Percentiles rank a stretch among this genome's conserved stretches.
phyloP scores from a whole-genome alignment of 257 asterid genomes.

The Ehretia macrophylla region DNA sequence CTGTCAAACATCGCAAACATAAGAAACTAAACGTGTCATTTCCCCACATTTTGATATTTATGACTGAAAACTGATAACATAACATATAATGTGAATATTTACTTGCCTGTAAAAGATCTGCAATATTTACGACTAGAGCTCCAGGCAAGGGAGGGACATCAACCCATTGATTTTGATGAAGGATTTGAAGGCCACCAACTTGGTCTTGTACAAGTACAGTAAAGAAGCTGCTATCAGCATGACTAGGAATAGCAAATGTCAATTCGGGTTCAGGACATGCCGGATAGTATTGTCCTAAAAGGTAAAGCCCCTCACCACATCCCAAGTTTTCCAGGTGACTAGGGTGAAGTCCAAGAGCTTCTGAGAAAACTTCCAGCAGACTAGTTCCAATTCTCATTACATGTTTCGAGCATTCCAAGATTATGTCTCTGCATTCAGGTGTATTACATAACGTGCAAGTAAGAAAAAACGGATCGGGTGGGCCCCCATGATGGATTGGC shows the following conservation, averaged over 20 bases:
- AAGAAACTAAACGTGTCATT: too few relatives aligned
- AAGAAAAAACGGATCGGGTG: too few relatives aligned
- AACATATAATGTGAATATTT: too few relatives aligned
- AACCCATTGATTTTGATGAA: conserved; percentile 36
- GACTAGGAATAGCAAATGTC: conserved; percentile 31
- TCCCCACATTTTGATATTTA: too few relatives aligned
- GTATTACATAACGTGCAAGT: not conserved
- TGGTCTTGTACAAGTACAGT: conserved; percentile 41
- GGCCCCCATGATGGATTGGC: too few relatives aligned
- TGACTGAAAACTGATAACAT: too few relatives aligned
- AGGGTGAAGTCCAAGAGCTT: conserved; percentile 28
- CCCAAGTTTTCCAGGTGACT: conserved; percentile 21
- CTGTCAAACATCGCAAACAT: too few relatives aligned
- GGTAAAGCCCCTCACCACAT: conserved; percentile 23
- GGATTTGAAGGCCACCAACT: conserved; percentile 43
- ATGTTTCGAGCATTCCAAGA: conserved; percentile 28
- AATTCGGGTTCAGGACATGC: conserved; percentile 49
- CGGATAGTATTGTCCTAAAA: conserved; percentile 33
- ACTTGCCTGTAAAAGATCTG: conserved; percentile 45
- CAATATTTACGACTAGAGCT: conserved; percentile 30
- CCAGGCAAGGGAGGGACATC: conserved; percentile 38
- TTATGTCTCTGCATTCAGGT: conserved; percentile 18
- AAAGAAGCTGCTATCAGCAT: conserved; percentile 36
- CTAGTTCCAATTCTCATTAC: conserved; percentile 18
- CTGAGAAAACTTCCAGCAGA: conserved; percentile 29